Conservation (phyloP, 2,329 filamentous ascomycete species). For the Apiospora marii region DNA sequence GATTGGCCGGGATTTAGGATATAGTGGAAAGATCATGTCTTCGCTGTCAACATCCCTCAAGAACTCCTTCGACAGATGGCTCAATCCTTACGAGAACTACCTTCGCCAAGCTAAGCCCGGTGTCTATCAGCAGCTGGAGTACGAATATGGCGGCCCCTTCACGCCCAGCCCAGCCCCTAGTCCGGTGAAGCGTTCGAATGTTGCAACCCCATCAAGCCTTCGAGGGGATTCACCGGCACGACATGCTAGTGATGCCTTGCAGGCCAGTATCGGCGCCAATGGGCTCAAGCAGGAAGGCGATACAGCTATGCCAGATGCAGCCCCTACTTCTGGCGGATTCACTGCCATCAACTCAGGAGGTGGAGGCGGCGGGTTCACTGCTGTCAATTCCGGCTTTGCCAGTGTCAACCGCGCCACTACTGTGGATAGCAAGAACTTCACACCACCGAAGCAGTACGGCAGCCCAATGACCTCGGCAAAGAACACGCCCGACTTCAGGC, state of each 20-base stretch:
- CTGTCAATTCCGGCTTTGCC: slow-evolving; percentile 76
- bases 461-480: slow-evolving; percentile 70
- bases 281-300: slow-evolving; percentile 55
- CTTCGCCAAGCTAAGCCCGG: slow-evolving; percentile 88
- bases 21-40: slow-evolving; percentile 99
- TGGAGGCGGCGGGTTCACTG: slow-evolving; percentile 60
- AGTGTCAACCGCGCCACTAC: slow-evolving; percentile 66
- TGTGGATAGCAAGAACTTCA: slow-evolving; percentile 62
- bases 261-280: slow-evolving; percentile 52
- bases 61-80: slow-evolving; percentile 97
- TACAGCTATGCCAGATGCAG: slow-evolving; percentile 55
- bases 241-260: slow-evolving; percentile 61
- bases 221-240: slow-evolving; percentile 73
- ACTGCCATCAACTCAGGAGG: slow-evolving; percentile 64
- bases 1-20: slow-evolving; percentile 93
- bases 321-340: slow-evolving; percentile 63
- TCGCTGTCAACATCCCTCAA: slow-evolving; percentile 97
- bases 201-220: slow-evolving; percentile 65
- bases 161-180: slow-evolving; percentile 76
- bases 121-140: slow-evolving; percentile 94
- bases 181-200: slow-evolving; percentile 72
- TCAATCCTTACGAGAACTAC: slow-evolving; percentile 96
- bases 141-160: slow-evolving; percentile 90
- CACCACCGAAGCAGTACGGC: slow-evolving; percentile 67
- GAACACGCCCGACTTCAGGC: slow-evolving; percentile 69